Evolutionary conservation across 495 filamentous ascomycete genomes (phyloP).

Genomic region (Penicillium mononematosum): DNA sequence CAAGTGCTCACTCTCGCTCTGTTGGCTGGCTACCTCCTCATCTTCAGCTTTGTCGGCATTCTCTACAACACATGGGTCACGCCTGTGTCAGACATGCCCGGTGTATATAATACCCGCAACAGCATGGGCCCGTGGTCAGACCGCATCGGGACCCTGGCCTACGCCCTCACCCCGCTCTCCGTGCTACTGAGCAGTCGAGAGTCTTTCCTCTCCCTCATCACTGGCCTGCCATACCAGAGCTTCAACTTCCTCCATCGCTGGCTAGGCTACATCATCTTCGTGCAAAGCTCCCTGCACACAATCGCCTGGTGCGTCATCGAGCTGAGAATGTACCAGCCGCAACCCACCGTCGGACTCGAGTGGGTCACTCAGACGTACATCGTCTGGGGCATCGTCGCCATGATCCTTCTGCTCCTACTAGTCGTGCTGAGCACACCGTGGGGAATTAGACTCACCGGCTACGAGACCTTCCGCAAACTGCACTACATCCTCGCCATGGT

Average conservation of each 20-base stretch:
- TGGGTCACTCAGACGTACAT: slow-evolving; percentile 59
- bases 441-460: slow-evolving; percentile 60
- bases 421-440: slow-evolving; percentile 53
- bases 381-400: slow-evolving; percentile 64
- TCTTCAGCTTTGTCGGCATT: slow-evolving; percentile 64
- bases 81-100: slow-evolving; percentile 48
- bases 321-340: slow-evolving; percentile 60
- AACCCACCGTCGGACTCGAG: slow-evolving; percentile 51
- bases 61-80: slow-evolving; percentile 59
- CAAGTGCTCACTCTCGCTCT: slow-evolving; percentile 51
- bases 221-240: slow-evolving; percentile 63
- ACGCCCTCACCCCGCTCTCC: slow-evolving; percentile 63
- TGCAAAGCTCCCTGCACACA: slow-evolving; percentile 61
- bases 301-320: slow-evolving; percentile 65
- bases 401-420: slow-evolving; percentile 56
- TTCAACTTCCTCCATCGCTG: slow-evolving; percentile 71
- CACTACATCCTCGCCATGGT: slow-evolving; percentile 64
- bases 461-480: slow-evolving; percentile 64
- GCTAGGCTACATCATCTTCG: slow-evolving; percentile 62
- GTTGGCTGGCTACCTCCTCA: slow-evolving; percentile 53
- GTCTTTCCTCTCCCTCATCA: slow-evolving; percentile 58
- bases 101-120: slow-evolving; percentile 54
- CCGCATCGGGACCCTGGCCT: slow-evolving; percentile 62
- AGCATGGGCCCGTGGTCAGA: slow-evolving; percentile 61
- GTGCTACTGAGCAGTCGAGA: slow-evolving; percentile 59